Evolutionary conservation across 73 alveolate genomes (phyloP).

Genomic region (Urostyla sp.): DNA sequence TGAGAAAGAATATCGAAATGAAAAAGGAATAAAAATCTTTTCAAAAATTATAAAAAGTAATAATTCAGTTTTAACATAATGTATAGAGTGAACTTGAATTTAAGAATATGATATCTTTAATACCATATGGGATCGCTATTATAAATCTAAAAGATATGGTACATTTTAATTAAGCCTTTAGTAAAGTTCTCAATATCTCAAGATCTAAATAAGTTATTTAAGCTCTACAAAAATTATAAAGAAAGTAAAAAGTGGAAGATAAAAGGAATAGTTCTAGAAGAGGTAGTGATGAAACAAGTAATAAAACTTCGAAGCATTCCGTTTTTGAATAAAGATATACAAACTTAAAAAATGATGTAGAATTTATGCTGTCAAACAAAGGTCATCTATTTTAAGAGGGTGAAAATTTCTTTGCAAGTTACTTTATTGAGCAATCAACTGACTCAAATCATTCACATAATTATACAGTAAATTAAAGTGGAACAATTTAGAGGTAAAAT

Average conservation of each 20-base stretch:
- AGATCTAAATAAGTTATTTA: neutral
- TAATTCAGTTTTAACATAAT: neutral
- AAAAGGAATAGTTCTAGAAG: neutral
- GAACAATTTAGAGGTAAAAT: neutral
- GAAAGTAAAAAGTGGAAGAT: slow-evolving; percentile 26
- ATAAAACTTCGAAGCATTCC: neutral
- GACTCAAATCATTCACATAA: no score
- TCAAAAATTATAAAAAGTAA: neutral
- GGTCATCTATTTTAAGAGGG: slow-evolving; percentile 14
- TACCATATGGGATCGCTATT: slow-evolving; percentile 45
- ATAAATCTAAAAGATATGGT: slow-evolving; percentile 22
- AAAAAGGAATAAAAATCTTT: neutral
- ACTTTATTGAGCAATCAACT: slow-evolving; percentile 21
- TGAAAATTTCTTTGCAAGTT: slow-evolving; percentile 15
- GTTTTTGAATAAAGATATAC: neutral
- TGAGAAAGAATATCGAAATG: neutral
- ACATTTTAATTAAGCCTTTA: slow-evolving; percentile 31
- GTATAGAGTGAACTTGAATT: slow-evolving; percentile 9
- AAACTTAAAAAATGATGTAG: slow-evolving; percentile 33
- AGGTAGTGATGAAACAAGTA: neutral
- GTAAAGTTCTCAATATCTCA: slow-evolving; percentile 8
- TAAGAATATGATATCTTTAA: slow-evolving; percentile 13
- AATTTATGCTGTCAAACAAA: slow-evolving; percentile 14
- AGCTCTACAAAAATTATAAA: slow-evolving; percentile 21
- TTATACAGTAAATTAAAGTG: no score